A percentile compares a stretch with the other conserved stretches of the same genome.
Conservation (phyloP, 768 basidiomycete species). For the Lactarius tabidus region DNA sequence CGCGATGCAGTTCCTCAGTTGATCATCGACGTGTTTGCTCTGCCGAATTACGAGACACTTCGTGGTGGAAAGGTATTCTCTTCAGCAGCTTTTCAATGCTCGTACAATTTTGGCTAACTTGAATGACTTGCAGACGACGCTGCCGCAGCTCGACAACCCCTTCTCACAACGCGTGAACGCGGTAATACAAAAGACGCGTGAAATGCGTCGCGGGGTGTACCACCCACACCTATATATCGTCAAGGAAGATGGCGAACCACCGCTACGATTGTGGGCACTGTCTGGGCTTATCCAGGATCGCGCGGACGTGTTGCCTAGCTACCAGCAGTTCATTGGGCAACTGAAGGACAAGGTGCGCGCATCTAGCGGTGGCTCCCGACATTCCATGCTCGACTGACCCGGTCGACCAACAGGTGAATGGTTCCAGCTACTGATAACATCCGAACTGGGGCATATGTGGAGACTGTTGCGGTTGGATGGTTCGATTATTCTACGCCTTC, state of each 20-base stretch:
- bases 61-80: constrained; percentile 82
- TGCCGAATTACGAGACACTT: constrained; percentile 82
- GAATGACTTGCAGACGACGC: constrained; percentile 55
- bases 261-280: constrained; percentile 91
- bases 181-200: constrained; percentile 89
- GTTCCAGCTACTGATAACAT: constrained; percentile 25
- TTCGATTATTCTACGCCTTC: constrained; percentile 14
- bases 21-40: constrained; percentile 88
- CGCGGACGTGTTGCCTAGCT: constrained; percentile 90
- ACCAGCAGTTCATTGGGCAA: constrained; percentile 88
- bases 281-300: constrained; percentile 94
- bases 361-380: background rate
- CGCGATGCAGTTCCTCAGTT: constrained; percentile 96
- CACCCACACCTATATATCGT: constrained; percentile 93
- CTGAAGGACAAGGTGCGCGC: constrained; percentile 79
- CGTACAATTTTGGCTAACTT: background rate
- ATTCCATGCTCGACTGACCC: constrained; percentile 15
- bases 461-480: background rate
- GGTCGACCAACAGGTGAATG: constrained; percentile 24
- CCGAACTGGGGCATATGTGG: background rate
- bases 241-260: constrained; percentile 97
- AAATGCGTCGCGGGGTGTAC: constrained; percentile 89
- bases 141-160: constrained; percentile 86
- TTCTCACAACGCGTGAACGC: constrained; percentile 97
- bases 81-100: background rate